Base-by-base conservation (phyloP, 805 yeast species). In the Metschnikowia lunata region DNA sequence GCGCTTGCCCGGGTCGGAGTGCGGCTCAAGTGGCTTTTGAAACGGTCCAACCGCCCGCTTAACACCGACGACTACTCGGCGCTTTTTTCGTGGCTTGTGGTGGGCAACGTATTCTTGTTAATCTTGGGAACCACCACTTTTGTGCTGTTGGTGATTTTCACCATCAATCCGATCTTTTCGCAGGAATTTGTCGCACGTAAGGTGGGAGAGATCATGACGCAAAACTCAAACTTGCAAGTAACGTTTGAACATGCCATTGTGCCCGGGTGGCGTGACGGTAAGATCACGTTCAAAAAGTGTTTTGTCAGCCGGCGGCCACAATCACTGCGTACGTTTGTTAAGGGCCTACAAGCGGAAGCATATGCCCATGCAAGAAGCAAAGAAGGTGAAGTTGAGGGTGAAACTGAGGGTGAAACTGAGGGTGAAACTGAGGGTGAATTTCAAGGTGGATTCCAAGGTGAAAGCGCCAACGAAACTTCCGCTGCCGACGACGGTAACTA, bases 21-120 rank as follows among this genome's bases (percentile, higher is more conserved):
- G 13, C 62, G 73, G 40, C 43, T 83, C 41, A 83, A 82, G 60
- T 89, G 97, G 96, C 60, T 80, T 1, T 63, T 93, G 41, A 85
- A 86, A 45, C 74, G 78, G 41, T 85, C 88, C 10, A 79, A 81
- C 52, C 73, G 95, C 13, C 97, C 97, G 1, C 87, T 88, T 67
- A 90, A 85, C 60, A 79, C 86, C n/a, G 98, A 93, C 64, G 97
- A 91, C 57, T 76, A 89, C 44, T 78, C 88, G 30, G 98, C 98
- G 3, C 74, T 93, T 49, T 79, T 91, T 46, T 86, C 96, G 7
- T 90, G 98, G 97, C 68, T 93, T 27, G 76, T 93, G 39, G 83
- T 93, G 60, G 95, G 97, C 3, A 91, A 93, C 58, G 82, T 85
- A 1, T 62, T 88, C 8, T 71, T 95, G 66, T 75, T 93, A 42